Percentiles rank a stretch among this genome's conserved stretches.
phyloP scores from a whole-genome alignment of 371 early-diverging fungal species.

The Mucor racemosus region DNA sequence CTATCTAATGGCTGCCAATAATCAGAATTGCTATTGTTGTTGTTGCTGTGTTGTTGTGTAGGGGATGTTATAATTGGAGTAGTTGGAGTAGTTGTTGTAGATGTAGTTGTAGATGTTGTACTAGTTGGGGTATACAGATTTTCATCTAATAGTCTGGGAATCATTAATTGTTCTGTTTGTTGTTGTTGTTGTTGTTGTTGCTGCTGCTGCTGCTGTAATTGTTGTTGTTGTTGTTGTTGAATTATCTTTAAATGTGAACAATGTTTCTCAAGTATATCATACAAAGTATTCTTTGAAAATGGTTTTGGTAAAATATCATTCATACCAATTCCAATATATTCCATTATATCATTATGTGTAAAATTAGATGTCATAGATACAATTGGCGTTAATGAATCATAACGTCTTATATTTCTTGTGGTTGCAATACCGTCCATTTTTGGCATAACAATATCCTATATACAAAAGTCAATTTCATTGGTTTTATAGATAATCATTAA shows the following conservation, averaged over 20 bases:
- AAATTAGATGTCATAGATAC: conserved; percentile 82
- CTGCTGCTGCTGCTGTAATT: too few species aligned
- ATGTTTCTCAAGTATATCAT: conserved; percentile 64
- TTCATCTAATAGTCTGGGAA: conserved; percentile 4
- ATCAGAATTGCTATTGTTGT: background rate
- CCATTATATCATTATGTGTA: conserved; percentile 68
- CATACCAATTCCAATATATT: conserved; percentile 81
- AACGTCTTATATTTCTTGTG: conserved; percentile 76
- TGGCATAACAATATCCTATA: conserved; percentile 79
- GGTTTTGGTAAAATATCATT: conserved; percentile 84
- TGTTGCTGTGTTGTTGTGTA: background rate
- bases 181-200: conserved; percentile 6
- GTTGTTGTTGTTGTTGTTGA: conserved; percentile 5
- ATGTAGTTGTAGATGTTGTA: conserved; percentile 12
- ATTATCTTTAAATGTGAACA: conserved; percentile 61
- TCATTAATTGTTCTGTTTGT: background rate
- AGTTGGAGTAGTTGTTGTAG: conserved; percentile 16
- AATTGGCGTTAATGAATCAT: conserved; percentile 75
- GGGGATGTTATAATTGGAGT: background rate
- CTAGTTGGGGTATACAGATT: conserved; percentile 5
- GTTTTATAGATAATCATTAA: background rate
- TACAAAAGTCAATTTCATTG: background rate
- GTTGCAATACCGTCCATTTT: conserved; percentile 79
- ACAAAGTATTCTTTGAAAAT: conserved; percentile 61
- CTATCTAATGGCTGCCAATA: conserved; percentile 19